These are phyloP conservation scores for Scenedesmus sp. DNA, from an alignment of 163 green algal genomes.

Conservation along the genomic window DNA sequence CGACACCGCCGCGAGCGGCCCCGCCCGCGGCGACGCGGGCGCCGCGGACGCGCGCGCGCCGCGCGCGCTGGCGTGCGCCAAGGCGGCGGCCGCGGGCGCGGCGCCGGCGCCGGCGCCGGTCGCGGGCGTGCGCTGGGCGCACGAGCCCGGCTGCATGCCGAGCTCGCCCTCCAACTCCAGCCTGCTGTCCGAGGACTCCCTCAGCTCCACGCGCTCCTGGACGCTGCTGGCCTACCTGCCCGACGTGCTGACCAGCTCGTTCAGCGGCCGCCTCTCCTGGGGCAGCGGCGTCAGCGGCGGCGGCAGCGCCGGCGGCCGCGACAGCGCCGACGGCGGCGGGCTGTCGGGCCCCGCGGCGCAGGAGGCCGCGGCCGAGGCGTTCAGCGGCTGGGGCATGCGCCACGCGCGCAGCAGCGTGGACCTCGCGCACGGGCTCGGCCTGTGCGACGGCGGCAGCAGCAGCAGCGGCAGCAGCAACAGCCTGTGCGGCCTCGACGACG, in stretches of 20 bases:
- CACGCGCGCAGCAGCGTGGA: conserved; percentile 18
- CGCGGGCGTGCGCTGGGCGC: no score
- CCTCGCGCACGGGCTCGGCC: neutral
- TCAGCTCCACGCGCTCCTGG: conserved; percentile 32
- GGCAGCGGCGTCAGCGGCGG: neutral
- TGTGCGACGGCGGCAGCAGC: neutral
- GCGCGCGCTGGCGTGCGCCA: no score
- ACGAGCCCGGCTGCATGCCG: conserved; percentile 3
- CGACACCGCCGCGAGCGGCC: no score
- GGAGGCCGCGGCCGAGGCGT: neutral
- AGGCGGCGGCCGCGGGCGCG: no score
- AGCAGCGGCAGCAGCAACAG: conserved; percentile 19
- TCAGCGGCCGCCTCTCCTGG: conserved; percentile 33
- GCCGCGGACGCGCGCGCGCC: no score
- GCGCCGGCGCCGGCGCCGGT: no score
- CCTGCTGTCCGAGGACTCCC: conserved; percentile 12
- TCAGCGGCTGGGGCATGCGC: conserved; percentile 23
- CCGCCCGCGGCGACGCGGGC: no score
- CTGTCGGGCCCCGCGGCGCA: no score
- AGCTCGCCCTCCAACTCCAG: conserved; percentile 18
- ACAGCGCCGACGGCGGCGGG: neutral
- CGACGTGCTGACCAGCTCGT: neutral
- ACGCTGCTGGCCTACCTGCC: conserved; percentile 40
- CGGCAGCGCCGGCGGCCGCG: neutral
- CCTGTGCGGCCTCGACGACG: neutral